Evolutionary conservation across 2,329 filamentous ascomycete species (phyloP).

Genomic region (Penicillium brasilianum): DNA sequence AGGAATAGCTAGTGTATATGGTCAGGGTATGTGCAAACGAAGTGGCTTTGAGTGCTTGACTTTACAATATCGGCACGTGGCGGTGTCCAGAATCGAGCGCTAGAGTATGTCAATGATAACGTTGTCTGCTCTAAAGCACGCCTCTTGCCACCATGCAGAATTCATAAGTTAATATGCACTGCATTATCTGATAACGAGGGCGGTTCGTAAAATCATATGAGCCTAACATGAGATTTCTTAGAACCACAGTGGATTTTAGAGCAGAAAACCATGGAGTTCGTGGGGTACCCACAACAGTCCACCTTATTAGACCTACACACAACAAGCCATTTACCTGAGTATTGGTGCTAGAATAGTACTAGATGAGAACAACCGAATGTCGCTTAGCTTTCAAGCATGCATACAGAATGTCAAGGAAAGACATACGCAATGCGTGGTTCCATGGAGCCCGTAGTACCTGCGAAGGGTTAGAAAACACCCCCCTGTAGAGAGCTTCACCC

Average conservation of each 20-base stretch:
- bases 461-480: neutral
- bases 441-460: neutral
- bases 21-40: neutral
- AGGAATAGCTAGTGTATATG: no score
- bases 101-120: neutral
- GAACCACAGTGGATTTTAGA: neutral
- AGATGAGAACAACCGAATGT: neutral
- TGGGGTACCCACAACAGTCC: neutral
- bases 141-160: neutral
- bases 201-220: conserved; percentile 6
- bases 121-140: neutral
- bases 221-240: neutral
- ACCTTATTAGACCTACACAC: neutral
- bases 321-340: neutral
- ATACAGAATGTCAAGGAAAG: neutral
- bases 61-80: neutral
- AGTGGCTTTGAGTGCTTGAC: neutral
- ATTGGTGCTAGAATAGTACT: neutral
- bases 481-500: neutral
- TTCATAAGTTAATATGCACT: conserved; percentile 8
- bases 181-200: conserved; percentile 1
- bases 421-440: neutral
- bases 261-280: neutral
- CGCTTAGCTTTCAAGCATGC: neutral
- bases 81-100: neutral